phyloP scores from a whole-genome alignment of 805 yeast genomes.

The Blastobotrys muscicola region DNA sequence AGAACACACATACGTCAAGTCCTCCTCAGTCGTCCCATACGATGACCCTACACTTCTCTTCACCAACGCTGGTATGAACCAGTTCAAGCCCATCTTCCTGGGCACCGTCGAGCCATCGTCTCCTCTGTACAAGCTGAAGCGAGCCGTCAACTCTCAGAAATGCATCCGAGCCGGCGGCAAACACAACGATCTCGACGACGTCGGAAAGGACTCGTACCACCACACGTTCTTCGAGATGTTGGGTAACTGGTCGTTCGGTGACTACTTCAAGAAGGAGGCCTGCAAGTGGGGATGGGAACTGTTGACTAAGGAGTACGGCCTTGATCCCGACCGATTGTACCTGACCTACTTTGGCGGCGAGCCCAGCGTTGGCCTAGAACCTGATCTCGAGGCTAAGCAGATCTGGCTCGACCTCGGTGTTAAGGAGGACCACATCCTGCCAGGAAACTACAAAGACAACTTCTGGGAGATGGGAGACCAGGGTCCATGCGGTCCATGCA shows the following conservation, averaged over 20 bases:
- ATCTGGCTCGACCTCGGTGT: constrained; percentile 85
- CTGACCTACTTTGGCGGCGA: constrained; percentile 98
- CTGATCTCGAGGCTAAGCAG: constrained; percentile 89
- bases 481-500: constrained; percentile 99
- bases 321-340: constrained; percentile 70
- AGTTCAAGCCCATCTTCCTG: constrained; percentile 91
- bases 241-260: constrained; percentile 99
- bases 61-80: constrained; percentile 99
- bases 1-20: constrained; percentile 75
- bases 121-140: constrained; percentile 70
- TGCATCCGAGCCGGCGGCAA: constrained; percentile 99
- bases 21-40: constrained; percentile 92
- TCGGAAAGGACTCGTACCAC: constrained; percentile 95
- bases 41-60: constrained; percentile 95
- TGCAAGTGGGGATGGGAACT: constrained; percentile 84
- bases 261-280: constrained; percentile 94
- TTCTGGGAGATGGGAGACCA: constrained; percentile 99
- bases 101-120: constrained; percentile 96
- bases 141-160: constrained; percentile 94
- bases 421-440: constrained; percentile 81
- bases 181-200: constrained; percentile 93
- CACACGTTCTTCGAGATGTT: constrained; percentile 99
- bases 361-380: constrained; percentile 65
- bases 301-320: constrained; percentile 74
- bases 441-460: constrained; percentile 85